Conservation (phyloP, 208 protist genomes). For the Sergeia podlipaevii region DNA sequence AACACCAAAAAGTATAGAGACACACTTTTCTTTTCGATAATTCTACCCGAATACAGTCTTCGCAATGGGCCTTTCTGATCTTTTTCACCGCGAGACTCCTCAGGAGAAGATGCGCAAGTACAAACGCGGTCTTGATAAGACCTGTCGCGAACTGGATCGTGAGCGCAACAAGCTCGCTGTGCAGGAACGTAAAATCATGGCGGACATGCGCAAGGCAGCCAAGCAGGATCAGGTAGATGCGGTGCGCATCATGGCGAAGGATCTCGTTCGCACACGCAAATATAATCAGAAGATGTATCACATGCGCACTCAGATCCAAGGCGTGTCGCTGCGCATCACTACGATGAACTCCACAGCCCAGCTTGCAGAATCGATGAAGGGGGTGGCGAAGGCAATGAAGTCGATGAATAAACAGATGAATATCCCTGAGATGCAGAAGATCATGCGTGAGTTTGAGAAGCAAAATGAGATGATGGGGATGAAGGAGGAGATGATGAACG, state of each 20-base stretch:
- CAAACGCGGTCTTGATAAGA: slow-evolving; percentile 93
- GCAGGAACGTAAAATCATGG: slow-evolving; percentile 96
- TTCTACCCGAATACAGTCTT: background rate
- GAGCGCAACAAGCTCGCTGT: slow-evolving; percentile 93
- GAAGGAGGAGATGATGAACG: slow-evolving; percentile 99
- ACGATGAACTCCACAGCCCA: slow-evolving; percentile 90
- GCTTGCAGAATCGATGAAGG: slow-evolving; percentile 92
- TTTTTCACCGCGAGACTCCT: slow-evolving; percentile 86
- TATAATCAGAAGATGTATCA: slow-evolving; percentile 96
- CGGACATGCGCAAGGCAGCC: slow-evolving; percentile 96
- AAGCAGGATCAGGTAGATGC: slow-evolving; percentile 96
- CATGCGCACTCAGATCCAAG: slow-evolving; percentile 97
- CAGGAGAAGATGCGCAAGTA: slow-evolving; percentile 95
- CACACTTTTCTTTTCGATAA: background rate
- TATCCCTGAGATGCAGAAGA: slow-evolving; percentile 95
- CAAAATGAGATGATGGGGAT: slow-evolving; percentile 97
- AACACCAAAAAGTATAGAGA: background rate
- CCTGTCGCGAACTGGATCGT: slow-evolving; percentile 95
- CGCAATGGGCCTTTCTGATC: slow-evolving; percentile 41
- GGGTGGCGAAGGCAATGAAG: slow-evolving; percentile 88
- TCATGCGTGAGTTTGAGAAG: slow-evolving; percentile 98
- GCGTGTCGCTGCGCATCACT: slow-evolving; percentile 93
- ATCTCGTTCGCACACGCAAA: slow-evolving; percentile 96
- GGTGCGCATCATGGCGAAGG: slow-evolving; percentile 97
- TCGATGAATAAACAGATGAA: slow-evolving; percentile 98